Evolutionary conservation across 306 rosid genomes (phyloP), one percentile per base, ranked within the genome.

Genomic region (Corylus avellana): DNA sequence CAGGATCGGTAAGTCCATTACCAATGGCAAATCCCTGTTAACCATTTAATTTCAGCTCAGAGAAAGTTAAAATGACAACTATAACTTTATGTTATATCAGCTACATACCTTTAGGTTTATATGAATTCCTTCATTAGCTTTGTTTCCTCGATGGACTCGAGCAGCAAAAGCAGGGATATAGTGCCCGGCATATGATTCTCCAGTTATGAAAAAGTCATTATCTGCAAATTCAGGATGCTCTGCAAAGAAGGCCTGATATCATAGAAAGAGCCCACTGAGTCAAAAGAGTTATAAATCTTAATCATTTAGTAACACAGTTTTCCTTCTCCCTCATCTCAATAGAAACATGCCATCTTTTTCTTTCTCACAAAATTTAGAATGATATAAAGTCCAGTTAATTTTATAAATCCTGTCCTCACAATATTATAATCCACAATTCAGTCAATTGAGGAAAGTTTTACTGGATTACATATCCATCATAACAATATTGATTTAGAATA

Each of bases 141-240:
- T 93, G 92, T 95, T 95, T 82, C 99, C 99, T 75, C 11, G 90
- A 55, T 91, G 97, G 42, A 95, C 90, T 77, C 98, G 92, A 77
- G 98, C 90, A 70, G 99, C 99, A 87, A 95, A 86, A 69, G 99
- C 99, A 46, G 99, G 99, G 85, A 95, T 95, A 61, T 95, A 95
- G 85, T 95, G 99, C 67, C 99, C 99, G 13, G 99, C 98, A 88
- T 95, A 95, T 67, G 99, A 95, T 76, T 95, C 99, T 48, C 98
- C 99, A 29, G 99, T 95, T 75, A 95, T 95, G 84, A 81, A 95
- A 53, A 95, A 93, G 81, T 95, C 97, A 85, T 95, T 92, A 58
- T 82, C 51, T 64, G 89, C 96, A 83, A 85, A 89, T 75, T 93
- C 82, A 10, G 98, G 98, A 80, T 95, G 98, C 81, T 85, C 93